These are phyloP conservation scores for Cladophialophora psammophila DNA, from an alignment of 2,329 filamentous ascomycete genomes.

Conservation along the genomic window DNA sequence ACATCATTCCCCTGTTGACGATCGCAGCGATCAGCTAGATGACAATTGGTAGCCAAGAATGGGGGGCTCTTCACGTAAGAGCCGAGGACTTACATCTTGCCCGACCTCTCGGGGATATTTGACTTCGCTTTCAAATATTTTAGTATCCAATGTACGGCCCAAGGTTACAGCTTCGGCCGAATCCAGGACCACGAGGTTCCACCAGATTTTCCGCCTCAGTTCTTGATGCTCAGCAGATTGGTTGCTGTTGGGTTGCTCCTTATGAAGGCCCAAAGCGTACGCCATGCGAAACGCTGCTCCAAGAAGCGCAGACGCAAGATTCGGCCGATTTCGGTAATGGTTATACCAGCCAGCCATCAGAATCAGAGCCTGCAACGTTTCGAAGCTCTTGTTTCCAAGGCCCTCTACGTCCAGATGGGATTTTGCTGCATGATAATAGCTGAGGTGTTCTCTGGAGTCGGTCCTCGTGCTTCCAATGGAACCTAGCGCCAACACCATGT, in stretches of 20 bases:
- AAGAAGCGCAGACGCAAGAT: slow-evolving; percentile 39
- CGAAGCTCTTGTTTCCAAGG: slow-evolving; percentile 36
- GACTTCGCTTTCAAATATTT: slow-evolving; percentile 24
- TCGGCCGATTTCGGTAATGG: slow-evolving; percentile 39
- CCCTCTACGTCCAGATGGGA: slow-evolving; percentile 36
- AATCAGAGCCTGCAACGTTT: slow-evolving; percentile 39
- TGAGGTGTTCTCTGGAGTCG: slow-evolving; percentile 32
- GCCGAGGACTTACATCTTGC: slow-evolving; percentile 15
- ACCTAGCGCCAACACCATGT: slow-evolving; percentile 41
- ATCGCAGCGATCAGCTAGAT: background rate
- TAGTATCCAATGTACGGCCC: slow-evolving; percentile 23
- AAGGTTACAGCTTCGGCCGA: slow-evolving; percentile 27
- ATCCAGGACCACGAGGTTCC: slow-evolving; percentile 29
- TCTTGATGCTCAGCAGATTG: slow-evolving; percentile 37
- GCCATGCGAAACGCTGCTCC: slow-evolving; percentile 40
- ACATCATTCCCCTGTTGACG: background rate
- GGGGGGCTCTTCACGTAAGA: background rate
- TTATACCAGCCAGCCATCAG: slow-evolving; percentile 40
- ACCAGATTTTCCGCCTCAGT: slow-evolving; percentile 37
- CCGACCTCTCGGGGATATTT: slow-evolving; percentile 12
- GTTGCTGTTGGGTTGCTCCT: slow-evolving; percentile 22
- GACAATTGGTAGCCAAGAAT: background rate
- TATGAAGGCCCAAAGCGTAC: slow-evolving; percentile 37
- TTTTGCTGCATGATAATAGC: slow-evolving; percentile 37
- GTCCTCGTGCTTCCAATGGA: slow-evolving; percentile 33